Conservation (phyloP, 2,329 filamentous ascomycete genomes). For the Claviceps lovelessii region DNA sequence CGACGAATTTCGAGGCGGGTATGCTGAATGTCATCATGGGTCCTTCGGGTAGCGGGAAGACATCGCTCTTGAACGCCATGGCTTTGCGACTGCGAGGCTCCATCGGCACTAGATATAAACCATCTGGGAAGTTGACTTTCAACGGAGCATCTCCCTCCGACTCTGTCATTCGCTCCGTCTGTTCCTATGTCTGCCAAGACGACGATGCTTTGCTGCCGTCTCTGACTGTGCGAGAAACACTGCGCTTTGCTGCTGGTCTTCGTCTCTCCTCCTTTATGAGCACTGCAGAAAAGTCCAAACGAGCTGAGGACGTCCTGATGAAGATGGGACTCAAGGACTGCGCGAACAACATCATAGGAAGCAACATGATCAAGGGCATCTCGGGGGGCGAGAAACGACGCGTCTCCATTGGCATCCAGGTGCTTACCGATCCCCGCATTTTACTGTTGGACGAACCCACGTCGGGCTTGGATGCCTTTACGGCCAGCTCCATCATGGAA, state of each 20-base stretch:
- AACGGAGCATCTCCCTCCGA: constrained; percentile 55
- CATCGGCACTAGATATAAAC: constrained; percentile 45
- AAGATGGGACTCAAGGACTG: constrained; percentile 70
- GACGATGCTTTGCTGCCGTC: constrained; percentile 62
- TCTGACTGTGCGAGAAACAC: constrained; percentile 60
- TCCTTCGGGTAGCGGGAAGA: constrained; percentile 64
- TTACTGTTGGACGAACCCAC: constrained; percentile 64
- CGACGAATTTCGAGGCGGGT: constrained; percentile 51
- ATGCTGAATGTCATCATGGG: constrained; percentile 67
- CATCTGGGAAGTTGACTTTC: constrained; percentile 50
- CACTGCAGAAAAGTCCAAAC: constrained; percentile 48
- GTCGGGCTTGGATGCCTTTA: constrained; percentile 64
- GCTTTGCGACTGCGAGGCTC: constrained; percentile 51
- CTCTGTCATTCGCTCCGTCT: constrained; percentile 55
- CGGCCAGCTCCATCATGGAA: constrained; percentile 61
- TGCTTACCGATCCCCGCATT: constrained; percentile 60
- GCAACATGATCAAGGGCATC: constrained; percentile 60
- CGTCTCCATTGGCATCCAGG: constrained; percentile 64
- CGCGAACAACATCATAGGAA: constrained; percentile 59
- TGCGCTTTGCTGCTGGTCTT: constrained; percentile 56
- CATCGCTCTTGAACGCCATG: constrained; percentile 59
- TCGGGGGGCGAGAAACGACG: constrained; percentile 67
- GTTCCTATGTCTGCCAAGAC: constrained; percentile 66
- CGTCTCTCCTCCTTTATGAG: constrained; percentile 58
- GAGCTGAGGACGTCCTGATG: constrained; percentile 56